Base-by-base conservation (phyloP, 306 rosid genomes). In the Corylus avellana region DNA sequence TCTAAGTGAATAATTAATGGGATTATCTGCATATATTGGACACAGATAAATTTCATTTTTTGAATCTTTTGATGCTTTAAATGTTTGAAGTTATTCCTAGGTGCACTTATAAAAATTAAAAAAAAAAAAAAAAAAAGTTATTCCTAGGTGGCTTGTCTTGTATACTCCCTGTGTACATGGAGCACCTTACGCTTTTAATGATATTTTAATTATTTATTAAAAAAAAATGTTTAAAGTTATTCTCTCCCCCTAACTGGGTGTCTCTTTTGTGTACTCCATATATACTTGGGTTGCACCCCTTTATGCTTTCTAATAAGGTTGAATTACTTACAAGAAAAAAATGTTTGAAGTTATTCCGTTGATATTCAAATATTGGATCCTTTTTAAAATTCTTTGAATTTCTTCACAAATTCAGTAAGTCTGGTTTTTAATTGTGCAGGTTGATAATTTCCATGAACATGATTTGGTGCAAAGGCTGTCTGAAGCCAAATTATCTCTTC, bases 401-500 rank as follows among this genome's bases (percentile, higher is more conserved):
- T 63, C 47, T 32, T 12, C 47, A 35, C 70, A 32, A 32, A 63
- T 12, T 66, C 39, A 39, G 27, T 17, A 17, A 17, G 25, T 17
- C 72, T 66, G 77, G 64, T 50, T 49, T 35, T 66, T 22, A 0
- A 51, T 27, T 75, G n/a, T 68, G 71, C 88, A 85, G 91, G 96
- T 92, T 75, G 88, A 83, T 84, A 85, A 80, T 71, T 92, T 87
- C 78, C 79, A 82, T 17, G 81, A 85, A 77, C 81, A 84, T 71
- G 80, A 86, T 88, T 83, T 89, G 75, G 64, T 68, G 37, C 79
- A 83, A 69, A 86, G 80, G 79, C 77, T 95, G 50, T 81, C 87
- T 27, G 84, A 83, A 78, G 93, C 97, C 74, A 86, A 83, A 71
- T 67, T 95, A 83, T 75, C 88, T 81, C 89, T 91, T 81, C 98